Percentiles rank a stretch among this genome's conserved stretches.
Evolutionary conservation across 805 yeast genomes (phyloP).

Genomic region (Metschnikowia henanensis): DNA sequence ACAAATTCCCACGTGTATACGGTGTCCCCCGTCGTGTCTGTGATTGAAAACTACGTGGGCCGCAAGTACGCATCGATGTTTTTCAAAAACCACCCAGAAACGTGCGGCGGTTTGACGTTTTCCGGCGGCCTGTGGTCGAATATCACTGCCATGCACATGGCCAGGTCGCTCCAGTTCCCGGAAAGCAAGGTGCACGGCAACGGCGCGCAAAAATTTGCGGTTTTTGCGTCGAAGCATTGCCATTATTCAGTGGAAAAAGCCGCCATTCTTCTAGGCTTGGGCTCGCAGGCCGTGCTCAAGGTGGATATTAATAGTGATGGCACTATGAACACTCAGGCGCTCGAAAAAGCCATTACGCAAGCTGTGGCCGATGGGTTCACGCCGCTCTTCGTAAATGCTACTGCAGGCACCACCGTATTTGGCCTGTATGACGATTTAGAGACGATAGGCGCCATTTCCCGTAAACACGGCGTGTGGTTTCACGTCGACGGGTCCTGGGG

Average conservation of each 20-base stretch:
- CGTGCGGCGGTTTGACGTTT: constrained; percentile 81
- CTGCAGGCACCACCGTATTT: constrained; percentile 88
- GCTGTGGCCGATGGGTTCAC: constrained; percentile 56
- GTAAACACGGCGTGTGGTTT: constrained; percentile 62
- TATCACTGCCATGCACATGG: constrained; percentile 75
- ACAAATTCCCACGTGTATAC: constrained; percentile 87
- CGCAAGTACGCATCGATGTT: constrained; percentile 67
- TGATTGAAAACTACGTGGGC: constrained; percentile 69
- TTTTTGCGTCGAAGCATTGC: constrained; percentile 69
- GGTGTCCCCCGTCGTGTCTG: constrained; percentile 77
- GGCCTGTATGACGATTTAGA: constrained; percentile 77
- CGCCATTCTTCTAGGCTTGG: constrained; percentile 74
- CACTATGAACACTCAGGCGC: constrained; percentile 48
- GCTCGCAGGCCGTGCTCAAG: constrained; percentile 60
- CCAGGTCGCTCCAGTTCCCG: constrained; percentile 65
- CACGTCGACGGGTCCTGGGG: constrained; percentile 95
- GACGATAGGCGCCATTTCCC: constrained; percentile 53
- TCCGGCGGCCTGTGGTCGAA: constrained; percentile 90
- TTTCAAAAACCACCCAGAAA: constrained; percentile 40
- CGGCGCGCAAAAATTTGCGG: constrained; percentile 52
- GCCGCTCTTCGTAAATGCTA: constrained; percentile 76
- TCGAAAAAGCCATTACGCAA: constrained; percentile 45
- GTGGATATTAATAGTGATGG: constrained; percentile 60
- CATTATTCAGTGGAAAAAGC: constrained; percentile 83
- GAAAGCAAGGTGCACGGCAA: constrained; percentile 68